Conservation (phyloP, 2,329 filamentous ascomycete genomes). For the Trichoderma pleuroti region DNA sequence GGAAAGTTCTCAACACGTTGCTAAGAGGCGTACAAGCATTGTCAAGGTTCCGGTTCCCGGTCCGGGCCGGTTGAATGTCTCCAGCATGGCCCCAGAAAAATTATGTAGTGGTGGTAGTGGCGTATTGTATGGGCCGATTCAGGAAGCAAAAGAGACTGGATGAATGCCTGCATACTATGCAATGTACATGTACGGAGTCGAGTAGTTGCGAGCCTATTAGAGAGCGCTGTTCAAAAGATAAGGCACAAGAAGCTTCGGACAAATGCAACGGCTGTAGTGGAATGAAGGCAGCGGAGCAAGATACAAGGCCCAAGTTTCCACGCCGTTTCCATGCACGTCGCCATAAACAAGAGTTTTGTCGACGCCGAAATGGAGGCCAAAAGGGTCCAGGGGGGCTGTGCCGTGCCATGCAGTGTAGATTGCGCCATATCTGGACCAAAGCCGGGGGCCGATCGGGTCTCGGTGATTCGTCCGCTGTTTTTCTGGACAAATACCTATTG, state of each 20-base stretch:
- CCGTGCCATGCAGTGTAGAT: background rate
- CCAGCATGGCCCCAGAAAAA: background rate
- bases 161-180: too few relatives aligned
- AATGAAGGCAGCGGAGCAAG: background rate
- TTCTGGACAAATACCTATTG: background rate
- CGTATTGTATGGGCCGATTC: background rate
- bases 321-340: background rate
- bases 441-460: background rate
- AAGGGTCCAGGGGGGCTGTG: background rate
- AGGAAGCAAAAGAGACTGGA: background rate
- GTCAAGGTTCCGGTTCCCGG: background rate
- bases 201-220: background rate
- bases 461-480: background rate
- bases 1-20: background rate
- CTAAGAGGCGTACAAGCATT: background rate
- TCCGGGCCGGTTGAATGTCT: background rate
- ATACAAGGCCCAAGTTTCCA: background rate
- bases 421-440: background rate
- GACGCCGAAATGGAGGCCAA: background rate
- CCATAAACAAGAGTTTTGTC: background rate
- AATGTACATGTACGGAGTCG: background rate
- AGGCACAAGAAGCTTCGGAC: background rate
- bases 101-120: background rate
- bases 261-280: background rate
- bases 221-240: background rate